Conservation (phyloP, 2,329 filamentous ascomycete species). For the Verticillium alfalfae region DNA sequence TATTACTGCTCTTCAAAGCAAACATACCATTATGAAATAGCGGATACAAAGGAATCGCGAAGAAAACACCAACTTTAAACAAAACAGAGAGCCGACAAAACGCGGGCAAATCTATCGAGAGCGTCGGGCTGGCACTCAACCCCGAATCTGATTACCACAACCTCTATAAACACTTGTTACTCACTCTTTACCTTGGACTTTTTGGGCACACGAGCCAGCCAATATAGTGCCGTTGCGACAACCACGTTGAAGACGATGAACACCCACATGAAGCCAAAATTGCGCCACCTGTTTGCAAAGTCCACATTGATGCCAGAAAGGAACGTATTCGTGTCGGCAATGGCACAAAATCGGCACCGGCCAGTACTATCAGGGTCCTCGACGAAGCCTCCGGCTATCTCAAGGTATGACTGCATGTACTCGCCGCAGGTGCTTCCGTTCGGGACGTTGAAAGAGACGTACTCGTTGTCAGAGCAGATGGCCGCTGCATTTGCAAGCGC, state of each 20-base stretch:
- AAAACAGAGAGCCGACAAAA: too few relatives aligned
- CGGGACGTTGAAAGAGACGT: slow-evolving; percentile 55
- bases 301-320: slow-evolving; percentile 26
- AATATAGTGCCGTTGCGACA: slow-evolving; percentile 48
- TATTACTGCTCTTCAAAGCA: too few relatives aligned
- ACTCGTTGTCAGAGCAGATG: slow-evolving; percentile 59
- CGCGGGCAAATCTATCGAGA: too few relatives aligned
- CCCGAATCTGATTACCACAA: too few relatives aligned
- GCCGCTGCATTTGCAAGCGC: slow-evolving; percentile 57
- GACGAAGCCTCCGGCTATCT: slow-evolving; percentile 39
- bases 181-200: not conserved
- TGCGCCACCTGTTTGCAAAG: slow-evolving; percentile 48
- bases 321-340: slow-evolving; percentile 6
- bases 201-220: slow-evolving; percentile 40
- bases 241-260: slow-evolving; percentile 51
- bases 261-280: slow-evolving; percentile 48
- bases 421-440: slow-evolving; percentile 44
- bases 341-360: slow-evolving; percentile 5
- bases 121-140: too few relatives aligned
- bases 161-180: too few relatives aligned
- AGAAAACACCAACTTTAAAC: too few relatives aligned
- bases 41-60: too few relatives aligned
- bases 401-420: slow-evolving; percentile 47
- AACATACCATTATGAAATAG: too few relatives aligned
- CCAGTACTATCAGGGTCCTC: slow-evolving; percentile 25